A percentile compares a stretch with the other conserved stretches of the same genome.
These are phyloP conservation scores for Rhodotorula sp. DNA, from an alignment of 1,284 basidiomycete species.

Conservation along the genomic window DNA sequence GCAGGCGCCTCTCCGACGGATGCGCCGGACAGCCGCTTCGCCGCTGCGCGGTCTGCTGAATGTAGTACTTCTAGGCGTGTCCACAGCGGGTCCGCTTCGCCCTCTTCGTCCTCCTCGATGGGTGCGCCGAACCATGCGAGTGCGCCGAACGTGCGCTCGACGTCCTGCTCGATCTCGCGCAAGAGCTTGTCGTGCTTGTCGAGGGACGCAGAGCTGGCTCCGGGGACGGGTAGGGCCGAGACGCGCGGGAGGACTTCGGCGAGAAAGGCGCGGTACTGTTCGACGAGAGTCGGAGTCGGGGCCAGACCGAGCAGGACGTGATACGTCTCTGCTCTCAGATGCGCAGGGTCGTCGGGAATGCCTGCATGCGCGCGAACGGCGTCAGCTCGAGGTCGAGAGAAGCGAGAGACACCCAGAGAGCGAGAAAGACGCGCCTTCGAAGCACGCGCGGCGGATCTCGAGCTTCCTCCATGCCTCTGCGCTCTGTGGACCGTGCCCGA, in stretches of 20 bases:
- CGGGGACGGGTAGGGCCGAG: slow-evolving; percentile 3
- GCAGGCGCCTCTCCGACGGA: neutral
- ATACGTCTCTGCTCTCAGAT: slow-evolving; percentile 17
- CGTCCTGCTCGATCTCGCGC: slow-evolving; percentile 38
- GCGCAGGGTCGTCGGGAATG: slow-evolving; percentile 30
- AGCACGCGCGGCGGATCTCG: slow-evolving; percentile 9
- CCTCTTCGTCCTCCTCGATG: neutral
- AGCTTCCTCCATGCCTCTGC: slow-evolving; percentile 9
- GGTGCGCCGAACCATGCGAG: slow-evolving; percentile 32
- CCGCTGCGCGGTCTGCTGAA: neutral
- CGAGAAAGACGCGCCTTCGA: slow-evolving; percentile 3
- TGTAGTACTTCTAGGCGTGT: slow-evolving; percentile 19
- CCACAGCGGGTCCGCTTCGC: slow-evolving; percentile 18
- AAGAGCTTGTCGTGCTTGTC: slow-evolving; percentile 23
- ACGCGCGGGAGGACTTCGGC: slow-evolving; percentile 24
- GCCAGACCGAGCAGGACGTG: slow-evolving; percentile 24
- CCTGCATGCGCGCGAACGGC: slow-evolving; percentile 12
- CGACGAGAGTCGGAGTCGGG: neutral
- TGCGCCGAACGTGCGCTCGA: slow-evolving; percentile 34
- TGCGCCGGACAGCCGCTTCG: neutral
- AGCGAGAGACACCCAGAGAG: neutral
- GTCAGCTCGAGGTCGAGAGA: neutral
- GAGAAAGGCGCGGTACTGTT: slow-evolving; percentile 31
- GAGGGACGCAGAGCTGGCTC: neutral
- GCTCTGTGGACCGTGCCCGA: neutral